Evolutionary conservation across 2,329 filamentous ascomycete genomes (phyloP).

Genomic region (Diaporthe sp.): DNA sequence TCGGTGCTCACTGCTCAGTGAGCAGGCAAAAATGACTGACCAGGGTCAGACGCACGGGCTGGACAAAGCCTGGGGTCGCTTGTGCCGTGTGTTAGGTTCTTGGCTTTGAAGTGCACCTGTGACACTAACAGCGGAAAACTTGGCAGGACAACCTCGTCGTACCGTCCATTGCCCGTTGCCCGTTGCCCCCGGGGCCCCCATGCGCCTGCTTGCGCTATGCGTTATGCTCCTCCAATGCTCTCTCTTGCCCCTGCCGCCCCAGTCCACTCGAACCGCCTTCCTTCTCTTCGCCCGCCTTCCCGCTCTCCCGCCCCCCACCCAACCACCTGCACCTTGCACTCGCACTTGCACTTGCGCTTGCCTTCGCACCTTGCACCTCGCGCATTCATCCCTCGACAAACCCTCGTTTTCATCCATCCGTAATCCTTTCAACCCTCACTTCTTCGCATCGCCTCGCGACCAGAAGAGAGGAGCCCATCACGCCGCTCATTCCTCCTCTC

Average conservation of each 20-base stretch:
- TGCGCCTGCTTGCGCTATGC: not conserved
- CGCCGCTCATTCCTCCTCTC: slow-evolving; percentile 28
- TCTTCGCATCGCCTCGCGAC: slow-evolving; percentile 25
- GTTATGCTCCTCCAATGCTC: not conserved
- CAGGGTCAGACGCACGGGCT: not conserved
- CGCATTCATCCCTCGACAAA: slow-evolving; percentile 4
- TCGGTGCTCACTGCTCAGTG: not conserved
- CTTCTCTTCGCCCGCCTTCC: not conserved
- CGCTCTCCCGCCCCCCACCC: slow-evolving; percentile 8
- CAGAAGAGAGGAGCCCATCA: slow-evolving; percentile 21
- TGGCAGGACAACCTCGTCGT: slow-evolving; percentile 6
- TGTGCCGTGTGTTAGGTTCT: not conserved
- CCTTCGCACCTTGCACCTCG: not conserved
- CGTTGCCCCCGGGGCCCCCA: not conserved
- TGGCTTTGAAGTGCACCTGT: accelerated
- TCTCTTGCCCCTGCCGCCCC: not conserved
- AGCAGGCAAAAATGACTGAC: not conserved
- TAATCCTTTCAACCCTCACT: slow-evolving; percentile 32
- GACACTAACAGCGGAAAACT: not conserved
- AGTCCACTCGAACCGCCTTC: not conserved
- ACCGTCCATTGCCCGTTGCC: not conserved
- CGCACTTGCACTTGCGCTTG: not conserved
- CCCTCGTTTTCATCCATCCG: slow-evolving; percentile 18
- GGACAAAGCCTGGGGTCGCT: not conserved
- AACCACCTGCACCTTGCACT: slow-evolving; percentile 18